Evolutionary conservation across 306 rosid species (phyloP).

Genomic region (Pterocarpus santalinus): DNA sequence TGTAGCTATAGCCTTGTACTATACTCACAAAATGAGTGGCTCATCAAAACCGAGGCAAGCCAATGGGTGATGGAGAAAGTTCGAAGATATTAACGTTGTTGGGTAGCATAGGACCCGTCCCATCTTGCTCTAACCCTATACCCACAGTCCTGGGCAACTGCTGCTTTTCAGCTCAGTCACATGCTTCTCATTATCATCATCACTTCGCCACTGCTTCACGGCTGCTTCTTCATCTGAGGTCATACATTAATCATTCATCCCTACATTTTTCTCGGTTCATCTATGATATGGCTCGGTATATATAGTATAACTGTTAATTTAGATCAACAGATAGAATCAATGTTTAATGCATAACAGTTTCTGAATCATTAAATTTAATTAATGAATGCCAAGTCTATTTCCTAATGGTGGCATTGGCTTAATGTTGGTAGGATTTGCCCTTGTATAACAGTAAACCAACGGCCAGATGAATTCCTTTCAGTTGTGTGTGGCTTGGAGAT

Average conservation of each 20-base stretch:
- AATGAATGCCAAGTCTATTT: no score
- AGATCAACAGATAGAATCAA: neutral
- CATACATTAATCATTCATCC: neutral
- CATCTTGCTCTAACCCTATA: constrained; percentile 7
- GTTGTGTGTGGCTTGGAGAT: neutral
- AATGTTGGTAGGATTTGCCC: neutral
- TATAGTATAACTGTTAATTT: neutral
- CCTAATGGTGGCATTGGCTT: no score
- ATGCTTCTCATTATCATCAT: constrained; percentile 5
- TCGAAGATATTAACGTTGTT: constrained; percentile 63
- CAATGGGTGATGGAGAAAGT: constrained; percentile 48
- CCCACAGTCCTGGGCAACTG: neutral
- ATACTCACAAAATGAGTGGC: neutral
- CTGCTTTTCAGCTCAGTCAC: neutral
- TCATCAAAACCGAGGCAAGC: constrained; percentile 44
- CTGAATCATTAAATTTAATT: neutral
- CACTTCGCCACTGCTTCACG: constrained; percentile 7
- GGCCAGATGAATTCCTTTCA: neutral
- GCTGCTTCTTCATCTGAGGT: neutral
- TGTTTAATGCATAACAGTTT: neutral
- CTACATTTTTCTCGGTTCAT: neutral
- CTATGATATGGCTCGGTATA: neutral
- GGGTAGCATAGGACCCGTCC: constrained; percentile 36
- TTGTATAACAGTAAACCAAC: no score
- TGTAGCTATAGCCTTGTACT: neutral